A percentile compares a stretch with the other conserved stretches of the same genome.
Conservation (phyloP, 306 rosid genomes). For the Gynostemma pentaphyllum region DNA sequence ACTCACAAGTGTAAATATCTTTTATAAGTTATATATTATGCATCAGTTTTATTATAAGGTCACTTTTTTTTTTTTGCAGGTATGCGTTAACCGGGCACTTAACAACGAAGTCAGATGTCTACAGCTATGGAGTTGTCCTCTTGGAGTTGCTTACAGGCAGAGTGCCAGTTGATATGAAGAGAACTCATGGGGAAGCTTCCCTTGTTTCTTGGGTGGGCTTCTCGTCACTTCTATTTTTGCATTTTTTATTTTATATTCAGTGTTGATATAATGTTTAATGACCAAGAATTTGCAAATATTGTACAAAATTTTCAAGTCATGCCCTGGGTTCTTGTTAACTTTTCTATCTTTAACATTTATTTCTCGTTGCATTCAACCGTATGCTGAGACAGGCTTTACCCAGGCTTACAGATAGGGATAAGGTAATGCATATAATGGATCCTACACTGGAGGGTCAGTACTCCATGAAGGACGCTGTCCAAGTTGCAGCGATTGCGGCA, state of each 20-base stretch:
- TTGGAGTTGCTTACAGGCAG: conserved; percentile 87
- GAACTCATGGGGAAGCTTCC: conserved; percentile 81
- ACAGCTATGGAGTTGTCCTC: conserved; percentile 87
- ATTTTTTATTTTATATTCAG: conserved; percentile 4
- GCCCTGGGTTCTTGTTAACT: background rate
- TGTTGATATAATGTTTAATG: background rate
- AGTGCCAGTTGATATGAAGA: conserved; percentile 91
- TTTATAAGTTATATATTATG: background rate
- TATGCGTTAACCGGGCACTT: conserved; percentile 95
- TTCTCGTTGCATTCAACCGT: conserved; percentile 2
- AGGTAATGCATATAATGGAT: conserved; percentile 80
- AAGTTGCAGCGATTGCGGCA: conserved; percentile 91
- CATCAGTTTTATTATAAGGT: background rate
- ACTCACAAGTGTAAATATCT: background rate
- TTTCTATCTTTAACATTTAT: background rate
- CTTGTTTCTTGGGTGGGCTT: conserved; percentile 86
- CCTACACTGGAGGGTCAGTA: conserved; percentile 80
- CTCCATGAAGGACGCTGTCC: conserved; percentile 86
- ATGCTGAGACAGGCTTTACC: conserved; percentile 61
- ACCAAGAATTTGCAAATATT: background rate
- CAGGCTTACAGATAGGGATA: conserved; percentile 71
- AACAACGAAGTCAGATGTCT: conserved; percentile 91
- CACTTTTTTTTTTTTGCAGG: conserved; percentile 35
- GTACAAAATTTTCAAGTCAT: background rate
- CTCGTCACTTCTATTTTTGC: background rate